Evolutionary conservation across 306 rosid genomes (phyloP).

Genomic region (Dryas drummondii): DNA sequence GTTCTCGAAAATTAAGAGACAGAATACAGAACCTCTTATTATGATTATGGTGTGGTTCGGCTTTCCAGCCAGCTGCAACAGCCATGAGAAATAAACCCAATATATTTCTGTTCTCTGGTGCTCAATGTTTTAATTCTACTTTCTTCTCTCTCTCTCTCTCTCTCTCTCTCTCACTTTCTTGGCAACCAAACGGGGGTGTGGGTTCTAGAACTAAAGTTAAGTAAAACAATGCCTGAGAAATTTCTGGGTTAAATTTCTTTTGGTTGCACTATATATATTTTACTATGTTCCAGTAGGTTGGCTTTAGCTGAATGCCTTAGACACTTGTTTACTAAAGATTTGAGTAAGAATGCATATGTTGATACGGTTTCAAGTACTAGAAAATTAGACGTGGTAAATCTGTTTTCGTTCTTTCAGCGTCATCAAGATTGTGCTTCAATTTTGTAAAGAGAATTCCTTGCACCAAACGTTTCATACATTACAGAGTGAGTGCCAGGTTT

Average conservation of each 20-base stretch:
- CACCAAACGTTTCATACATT: constrained; percentile 87
- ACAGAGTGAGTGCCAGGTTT: constrained; percentile 97
- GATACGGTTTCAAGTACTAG: too few species aligned
- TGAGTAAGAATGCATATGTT: too few species aligned
- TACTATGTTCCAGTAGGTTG: too few species aligned
- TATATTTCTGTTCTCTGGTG: neutral
- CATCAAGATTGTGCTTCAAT: constrained; percentile 95
- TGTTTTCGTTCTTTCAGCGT: constrained; percentile 52
- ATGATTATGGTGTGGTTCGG: too few species aligned
- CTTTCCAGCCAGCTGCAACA: too few species aligned
- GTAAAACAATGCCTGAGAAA: neutral
- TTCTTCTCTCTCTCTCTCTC: neutral
- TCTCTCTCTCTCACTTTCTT: neutral
- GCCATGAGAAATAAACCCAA: neutral
- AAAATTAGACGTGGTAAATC: neutral
- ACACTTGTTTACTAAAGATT: too few species aligned
- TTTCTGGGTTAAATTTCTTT: neutral
- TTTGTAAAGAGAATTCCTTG: constrained; percentile 92
- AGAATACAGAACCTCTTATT: too few species aligned
- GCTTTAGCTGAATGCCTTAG: too few species aligned
- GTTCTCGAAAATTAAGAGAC: too few species aligned
- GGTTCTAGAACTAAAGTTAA: neutral
- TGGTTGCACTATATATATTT: neutral
- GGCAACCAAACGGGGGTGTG: neutral
- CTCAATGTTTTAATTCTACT: neutral